These are phyloP conservation scores for Neofusicoccum umdonicola DNA, from an alignment of 2,329 filamentous ascomycete genomes.

Conservation along the genomic window DNA sequence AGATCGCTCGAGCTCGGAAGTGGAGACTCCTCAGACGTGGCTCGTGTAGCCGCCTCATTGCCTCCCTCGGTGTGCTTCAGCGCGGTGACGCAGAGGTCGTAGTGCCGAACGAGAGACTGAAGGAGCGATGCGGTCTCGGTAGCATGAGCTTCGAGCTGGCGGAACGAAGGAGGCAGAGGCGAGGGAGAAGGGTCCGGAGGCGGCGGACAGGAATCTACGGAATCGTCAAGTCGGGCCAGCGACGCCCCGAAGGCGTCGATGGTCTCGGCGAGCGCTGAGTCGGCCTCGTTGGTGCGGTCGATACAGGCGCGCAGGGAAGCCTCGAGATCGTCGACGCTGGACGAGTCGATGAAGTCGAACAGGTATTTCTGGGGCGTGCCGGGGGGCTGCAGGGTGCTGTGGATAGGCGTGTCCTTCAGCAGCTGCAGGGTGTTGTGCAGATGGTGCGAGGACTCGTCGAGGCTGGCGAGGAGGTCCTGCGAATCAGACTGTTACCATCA, in stretches of 20 bases:
- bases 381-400: slow-evolving; percentile 60
- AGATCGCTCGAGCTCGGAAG: slow-evolving; percentile 7
- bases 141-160: slow-evolving; percentile 67
- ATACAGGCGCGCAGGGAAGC: slow-evolving; percentile 69
- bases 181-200: slow-evolving; percentile 32
- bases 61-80: slow-evolving; percentile 79
- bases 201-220: slow-evolving; percentile 34
- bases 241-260: slow-evolving; percentile 71
- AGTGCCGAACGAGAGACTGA: slow-evolving; percentile 78
- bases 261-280: slow-evolving; percentile 55
- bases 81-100: slow-evolving; percentile 88
- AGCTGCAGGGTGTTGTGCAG: slow-evolving; percentile 66
- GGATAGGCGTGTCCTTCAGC: slow-evolving; percentile 63
- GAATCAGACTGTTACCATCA: background rate
- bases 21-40: slow-evolving; percentile 35
- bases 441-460: slow-evolving; percentile 65
- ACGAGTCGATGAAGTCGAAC: slow-evolving; percentile 74
- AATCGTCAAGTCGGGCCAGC: slow-evolving; percentile 56
- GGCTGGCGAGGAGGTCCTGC: slow-evolving; percentile 56
- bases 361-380: slow-evolving; percentile 55
- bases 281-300: slow-evolving; percentile 66
- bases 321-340: slow-evolving; percentile 64
- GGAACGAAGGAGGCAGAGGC: slow-evolving; percentile 48
- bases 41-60: slow-evolving; percentile 46
- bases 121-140: slow-evolving; percentile 79